Percentiles rank a stretch among this genome's conserved stretches.
phyloP scores from a whole-genome alignment of 2,329 filamentous ascomycete species.

The Ascochyta lentis region DNA sequence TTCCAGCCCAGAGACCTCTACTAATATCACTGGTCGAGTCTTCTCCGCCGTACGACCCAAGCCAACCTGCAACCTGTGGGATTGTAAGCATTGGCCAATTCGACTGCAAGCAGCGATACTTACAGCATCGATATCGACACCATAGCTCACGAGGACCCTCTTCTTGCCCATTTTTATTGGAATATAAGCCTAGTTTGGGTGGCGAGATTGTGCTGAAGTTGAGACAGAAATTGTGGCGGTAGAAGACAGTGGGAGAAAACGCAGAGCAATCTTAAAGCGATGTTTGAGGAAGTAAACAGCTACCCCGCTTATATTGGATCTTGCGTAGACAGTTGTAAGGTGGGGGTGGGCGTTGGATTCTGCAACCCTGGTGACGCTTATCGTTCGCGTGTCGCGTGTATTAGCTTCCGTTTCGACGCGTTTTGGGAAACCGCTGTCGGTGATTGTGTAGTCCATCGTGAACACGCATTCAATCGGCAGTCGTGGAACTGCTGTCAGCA shows the following conservation, averaged over 20 bases:
- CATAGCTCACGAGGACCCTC: conserved; percentile 64
- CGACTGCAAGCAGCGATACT: not conserved
- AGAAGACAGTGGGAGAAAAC: not conserved
- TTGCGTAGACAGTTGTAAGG: conserved; percentile 4
- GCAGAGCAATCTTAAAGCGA: not conserved
- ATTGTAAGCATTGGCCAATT: not conserved
- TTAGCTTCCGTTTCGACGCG: not conserved
- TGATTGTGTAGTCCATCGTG: not conserved
- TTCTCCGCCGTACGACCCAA: conserved; percentile 75
- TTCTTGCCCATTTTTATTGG: conserved; percentile 53
- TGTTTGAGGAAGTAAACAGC: conserved; percentile 8
- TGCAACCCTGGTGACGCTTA: conserved; percentile 1
- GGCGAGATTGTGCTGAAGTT: not conserved
- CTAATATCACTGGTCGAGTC: conserved; percentile 75
- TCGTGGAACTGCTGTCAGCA: not conserved
- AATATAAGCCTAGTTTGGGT: too few relatives aligned
- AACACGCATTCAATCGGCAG: not conserved
- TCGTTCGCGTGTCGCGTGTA: not conserved
- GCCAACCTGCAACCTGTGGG: conserved; percentile 64
- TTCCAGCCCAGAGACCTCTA: conserved; percentile 73
- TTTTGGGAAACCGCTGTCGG: not conserved
- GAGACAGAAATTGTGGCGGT: not conserved
- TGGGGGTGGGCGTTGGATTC: conserved; percentile 1
- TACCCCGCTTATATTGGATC: conserved; percentile 10
- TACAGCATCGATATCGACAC: conserved; percentile 71